Percentiles rank a stretch among this genome's conserved stretches.
Conservation (phyloP, 371 early-diverging fungal genomes). For the Mortierella polycephala region DNA sequence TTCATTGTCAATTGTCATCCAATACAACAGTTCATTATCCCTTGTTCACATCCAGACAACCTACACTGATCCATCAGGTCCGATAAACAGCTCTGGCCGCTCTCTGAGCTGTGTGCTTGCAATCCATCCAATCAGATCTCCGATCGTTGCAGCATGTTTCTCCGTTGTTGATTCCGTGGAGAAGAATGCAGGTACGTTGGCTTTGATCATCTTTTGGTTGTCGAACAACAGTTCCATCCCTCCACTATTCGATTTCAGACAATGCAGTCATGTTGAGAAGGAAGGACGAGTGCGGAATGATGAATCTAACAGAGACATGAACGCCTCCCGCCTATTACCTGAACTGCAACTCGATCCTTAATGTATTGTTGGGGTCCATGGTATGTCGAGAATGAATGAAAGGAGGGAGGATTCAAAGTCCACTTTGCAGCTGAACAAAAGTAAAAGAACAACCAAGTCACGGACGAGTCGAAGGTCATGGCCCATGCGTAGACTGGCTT, state of each 20-base stretch:
- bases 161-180: slow-evolving; percentile 13
- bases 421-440: not conserved
- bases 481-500: not conserved
- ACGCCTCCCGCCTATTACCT: slow-evolving; percentile 27
- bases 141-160: slow-evolving; percentile 64
- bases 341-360: slow-evolving; percentile 54
- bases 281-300: not conserved
- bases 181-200: slow-evolving; percentile 64
- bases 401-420: no score
- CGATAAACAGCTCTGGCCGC: slow-evolving; percentile 87
- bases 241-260: slow-evolving; percentile 65
- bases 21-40: not conserved
- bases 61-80: slow-evolving; percentile 83
- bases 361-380: slow-evolving; percentile 11
- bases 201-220: slow-evolving; percentile 68
- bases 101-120: slow-evolving; percentile 79
- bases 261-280: slow-evolving; percentile 5
- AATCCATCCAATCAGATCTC: slow-evolving; percentile 80
- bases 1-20: not conserved
- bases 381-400: not conserved
- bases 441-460: not conserved
- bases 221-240: slow-evolving; percentile 95
- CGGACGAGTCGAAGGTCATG: not conserved
- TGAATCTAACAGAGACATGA: not conserved
- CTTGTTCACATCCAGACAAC: not conserved